phyloP scores from a whole-genome alignment of 148 eudicot species.

The Suaeda aralocaspica region DNA sequence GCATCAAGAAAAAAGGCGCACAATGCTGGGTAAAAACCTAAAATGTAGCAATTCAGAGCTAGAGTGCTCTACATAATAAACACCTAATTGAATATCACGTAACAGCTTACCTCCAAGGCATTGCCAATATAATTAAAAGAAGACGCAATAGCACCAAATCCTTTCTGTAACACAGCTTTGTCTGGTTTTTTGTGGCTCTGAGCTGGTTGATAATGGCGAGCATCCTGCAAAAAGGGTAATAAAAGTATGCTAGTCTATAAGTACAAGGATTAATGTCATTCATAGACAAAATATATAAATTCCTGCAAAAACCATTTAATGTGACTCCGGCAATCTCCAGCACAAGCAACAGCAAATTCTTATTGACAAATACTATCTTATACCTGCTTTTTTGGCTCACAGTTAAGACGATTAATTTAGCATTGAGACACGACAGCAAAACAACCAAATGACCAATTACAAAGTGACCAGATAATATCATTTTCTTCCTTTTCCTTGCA shows the following conservation, averaged over 20 bases:
- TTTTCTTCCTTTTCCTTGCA: background rate
- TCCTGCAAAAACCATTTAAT: background rate
- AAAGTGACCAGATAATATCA: background rate
- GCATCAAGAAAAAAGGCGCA: background rate
- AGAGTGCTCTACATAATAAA: background rate
- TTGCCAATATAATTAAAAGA: constrained; percentile 68
- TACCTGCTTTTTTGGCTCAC: background rate
- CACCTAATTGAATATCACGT: background rate
- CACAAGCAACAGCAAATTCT: background rate
- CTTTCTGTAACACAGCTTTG: constrained; percentile 52
- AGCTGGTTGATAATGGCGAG: constrained; percentile 24
- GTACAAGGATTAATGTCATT: background rate
- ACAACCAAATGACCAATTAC: background rate
- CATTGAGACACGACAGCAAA: background rate
- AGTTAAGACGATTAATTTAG: background rate
- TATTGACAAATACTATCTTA: background rate
- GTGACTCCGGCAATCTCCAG: background rate
- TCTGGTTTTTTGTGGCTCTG: constrained; percentile 44
- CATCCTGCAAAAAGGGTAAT: constrained; percentile 46
- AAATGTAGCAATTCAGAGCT: background rate
- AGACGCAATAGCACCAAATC: constrained; percentile 63
- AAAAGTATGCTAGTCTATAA: background rate
- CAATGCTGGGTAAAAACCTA: background rate
- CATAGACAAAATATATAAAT: background rate
- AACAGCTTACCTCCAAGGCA: constrained; percentile 62